Percentiles rank a stretch among this genome's conserved stretches.
Evolutionary conservation across 768 basidiomycete species (phyloP).

Genomic region (Mrakia gelida): DNA sequence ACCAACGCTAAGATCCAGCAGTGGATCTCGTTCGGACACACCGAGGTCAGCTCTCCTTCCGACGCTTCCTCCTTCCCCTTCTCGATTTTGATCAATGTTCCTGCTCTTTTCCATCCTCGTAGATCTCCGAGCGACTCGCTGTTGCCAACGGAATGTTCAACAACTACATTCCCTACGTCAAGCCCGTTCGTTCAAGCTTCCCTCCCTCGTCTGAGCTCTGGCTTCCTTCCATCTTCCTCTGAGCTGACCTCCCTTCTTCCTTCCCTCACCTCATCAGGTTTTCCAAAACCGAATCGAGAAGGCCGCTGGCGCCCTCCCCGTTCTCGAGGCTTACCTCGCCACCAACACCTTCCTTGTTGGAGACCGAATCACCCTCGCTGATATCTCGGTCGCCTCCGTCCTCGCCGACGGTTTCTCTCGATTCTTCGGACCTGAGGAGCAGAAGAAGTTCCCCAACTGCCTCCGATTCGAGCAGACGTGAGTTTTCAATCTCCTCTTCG

Average conservation of each 20-base stretch:
- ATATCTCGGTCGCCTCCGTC: conserved; percentile 63
- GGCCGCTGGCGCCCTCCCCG: conserved; percentile 57
- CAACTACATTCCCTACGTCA: conserved; percentile 62
- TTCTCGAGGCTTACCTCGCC: conserved; percentile 68
- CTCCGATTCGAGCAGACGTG: conserved; percentile 79
- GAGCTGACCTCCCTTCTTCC: not conserved
- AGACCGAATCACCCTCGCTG: conserved; percentile 91
- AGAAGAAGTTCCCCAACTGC: conserved; percentile 61
- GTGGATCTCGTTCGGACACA: conserved; percentile 64
- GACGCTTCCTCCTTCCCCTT: conserved; percentile 50
- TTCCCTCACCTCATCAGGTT: not conserved
- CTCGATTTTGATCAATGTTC: conserved; percentile 13
- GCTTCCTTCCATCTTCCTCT: conserved; percentile 37
- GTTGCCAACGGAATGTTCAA: conserved; percentile 52
- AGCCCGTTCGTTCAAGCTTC: conserved; percentile 49
- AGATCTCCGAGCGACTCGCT: conserved; percentile 45
- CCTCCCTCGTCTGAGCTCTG: not conserved
- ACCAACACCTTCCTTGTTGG: conserved; percentile 84
- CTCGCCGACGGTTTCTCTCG: conserved; percentile 46
- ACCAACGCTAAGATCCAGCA: conserved; percentile 76
- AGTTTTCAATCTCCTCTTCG: conserved; percentile 23
- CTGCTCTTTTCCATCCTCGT: not conserved
- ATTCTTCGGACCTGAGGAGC: conserved; percentile 32
- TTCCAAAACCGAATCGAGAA: conserved; percentile 61
- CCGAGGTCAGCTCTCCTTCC: conserved; percentile 32